Evolutionary conservation across 352 stramenopile genomes (phyloP), one percentile per base, ranked within the genome.

Genomic region (Pythium rhizo-oryzae): DNA sequence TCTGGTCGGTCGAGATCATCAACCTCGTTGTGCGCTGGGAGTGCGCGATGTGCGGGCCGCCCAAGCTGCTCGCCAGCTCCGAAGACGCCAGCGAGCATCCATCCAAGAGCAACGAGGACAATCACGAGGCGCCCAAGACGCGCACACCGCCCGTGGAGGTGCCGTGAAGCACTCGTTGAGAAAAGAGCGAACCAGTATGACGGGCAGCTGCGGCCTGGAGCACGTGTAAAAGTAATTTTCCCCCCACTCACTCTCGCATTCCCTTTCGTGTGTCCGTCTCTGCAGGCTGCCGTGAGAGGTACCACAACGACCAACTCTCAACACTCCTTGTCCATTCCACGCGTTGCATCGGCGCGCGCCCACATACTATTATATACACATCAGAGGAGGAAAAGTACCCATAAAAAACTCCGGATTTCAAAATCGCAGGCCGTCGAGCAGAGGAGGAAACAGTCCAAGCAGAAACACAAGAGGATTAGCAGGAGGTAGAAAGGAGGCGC

Each of bases 1-100:
- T 79, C 58, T 86, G 78, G 78, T 70, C 77, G 39, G 65, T 80
- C 15, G 78, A 82, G 54, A 76, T 80, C 35, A 54, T 83, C 30
- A 71, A 77, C 51, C 15, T 81, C 21, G 74, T 72, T 44, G 65
- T 83, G 41, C 71, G 76, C 12, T 85, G 78, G 78, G 78, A 85
- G 44, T 70, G 61, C 41, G 59, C 65, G 11, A 58, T 85, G 18
- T 67, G 75, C 54, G 78, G 74, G 1, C 74, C 78, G 6, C 70
- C 57, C 24, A 52, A 47, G 30, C 18, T 70, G 25, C 61, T 74
- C 1, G 8, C 21, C 9, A 53, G 24, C 8, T 25, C 30, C 15
- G 28, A 52, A 19, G 44, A 51, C 2, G 21, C 7, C 8, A 51
- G 12, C 19, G 43, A 7, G 6, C 28, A 7, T 6, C 28, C 3